Evolutionary conservation across 192 early-diverging fungal genomes (phyloP).

Genomic region (Oehlia diaphana): DNA sequence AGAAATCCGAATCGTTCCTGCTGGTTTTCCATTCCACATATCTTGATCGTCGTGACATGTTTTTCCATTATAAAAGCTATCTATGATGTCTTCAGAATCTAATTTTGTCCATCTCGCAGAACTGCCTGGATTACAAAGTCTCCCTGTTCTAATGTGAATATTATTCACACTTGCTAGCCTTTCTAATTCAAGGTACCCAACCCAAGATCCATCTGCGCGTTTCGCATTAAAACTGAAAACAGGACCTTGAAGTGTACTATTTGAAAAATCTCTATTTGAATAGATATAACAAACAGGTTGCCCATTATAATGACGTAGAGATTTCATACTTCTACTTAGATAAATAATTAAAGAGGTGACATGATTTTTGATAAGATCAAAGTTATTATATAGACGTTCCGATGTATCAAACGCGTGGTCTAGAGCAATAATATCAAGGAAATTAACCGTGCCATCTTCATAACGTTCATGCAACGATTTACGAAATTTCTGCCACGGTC

Average conservation of each 20-base stretch:
- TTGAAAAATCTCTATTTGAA: conserved; percentile 30
- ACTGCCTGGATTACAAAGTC: conserved; percentile 84
- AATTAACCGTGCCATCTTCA: conserved; percentile 83
- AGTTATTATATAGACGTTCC: conserved; percentile 43
- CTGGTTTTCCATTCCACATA: conserved; percentile 65
- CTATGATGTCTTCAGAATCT: conserved; percentile 49
- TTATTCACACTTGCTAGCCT: conserved; percentile 62
- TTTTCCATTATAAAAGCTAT: conserved; percentile 54
- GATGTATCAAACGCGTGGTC: conserved; percentile 65
- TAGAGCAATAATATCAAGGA: conserved; percentile 69
- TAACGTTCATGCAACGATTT: conserved; percentile 47
- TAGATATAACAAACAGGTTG: conserved; percentile 46
- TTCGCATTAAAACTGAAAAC: conserved; percentile 72
- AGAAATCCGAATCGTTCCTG: conserved; percentile 75
- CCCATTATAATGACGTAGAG: conserved; percentile 58
- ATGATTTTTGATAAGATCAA: conserved; percentile 48
- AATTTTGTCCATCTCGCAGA: conserved; percentile 66
- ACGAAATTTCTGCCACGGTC: conserved; percentile 57
- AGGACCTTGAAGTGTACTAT: conserved; percentile 51
- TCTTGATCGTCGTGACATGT: conserved; percentile 77
- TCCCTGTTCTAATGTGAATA: conserved; percentile 71
- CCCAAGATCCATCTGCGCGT: conserved; percentile 49
- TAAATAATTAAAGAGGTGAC: conserved; percentile 47
- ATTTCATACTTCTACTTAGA: conserved; percentile 42
- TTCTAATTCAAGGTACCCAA: conserved; percentile 69